Conservation (phyloP, 768 basidiomycete species). For the Dioszegia hungarica region DNA sequence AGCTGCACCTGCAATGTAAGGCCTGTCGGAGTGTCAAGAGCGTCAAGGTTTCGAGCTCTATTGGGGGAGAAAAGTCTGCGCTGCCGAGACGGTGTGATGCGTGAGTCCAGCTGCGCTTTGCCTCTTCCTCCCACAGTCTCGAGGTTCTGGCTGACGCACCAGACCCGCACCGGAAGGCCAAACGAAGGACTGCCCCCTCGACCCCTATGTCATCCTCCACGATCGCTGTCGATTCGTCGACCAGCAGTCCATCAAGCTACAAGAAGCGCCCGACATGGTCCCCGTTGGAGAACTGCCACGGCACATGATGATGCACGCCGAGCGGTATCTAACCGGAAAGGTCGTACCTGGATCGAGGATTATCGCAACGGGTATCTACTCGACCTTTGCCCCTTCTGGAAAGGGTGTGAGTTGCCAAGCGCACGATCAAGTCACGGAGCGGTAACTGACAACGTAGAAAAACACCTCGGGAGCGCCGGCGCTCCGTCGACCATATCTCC, state of each 20-base stretch:
- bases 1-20: constrained; percentile 86
- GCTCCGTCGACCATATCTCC: constrained; percentile 87
- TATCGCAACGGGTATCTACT: constrained; percentile 92
- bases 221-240: constrained; percentile 91
- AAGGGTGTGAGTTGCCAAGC: constrained; percentile 1
- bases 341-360: constrained; percentile 95
- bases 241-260: constrained; percentile 91
- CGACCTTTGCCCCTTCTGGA: constrained; percentile 80
- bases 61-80: constrained; percentile 78
- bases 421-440: not conserved
- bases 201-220: constrained; percentile 93
- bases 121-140: not conserved
- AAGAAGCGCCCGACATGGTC: constrained; percentile 99
- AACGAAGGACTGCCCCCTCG: constrained; percentile 89
- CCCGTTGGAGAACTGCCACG: constrained; percentile 96
- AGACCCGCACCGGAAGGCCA: constrained; percentile 67
- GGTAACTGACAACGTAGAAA: constrained; percentile 34
- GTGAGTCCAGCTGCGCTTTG: constrained; percentile 21
- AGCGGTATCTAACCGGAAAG: constrained; percentile 83
- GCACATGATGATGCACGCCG: constrained; percentile 87
- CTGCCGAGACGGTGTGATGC: constrained; percentile 85
- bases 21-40: constrained; percentile 75
- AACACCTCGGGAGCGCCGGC: constrained; percentile 70
- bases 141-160: not conserved
- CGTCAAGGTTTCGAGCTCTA: constrained; percentile 75